Evolutionary conservation across 2,329 filamentous ascomycete genomes (phyloP).

Genomic region (Arthroderma sp.): DNA sequence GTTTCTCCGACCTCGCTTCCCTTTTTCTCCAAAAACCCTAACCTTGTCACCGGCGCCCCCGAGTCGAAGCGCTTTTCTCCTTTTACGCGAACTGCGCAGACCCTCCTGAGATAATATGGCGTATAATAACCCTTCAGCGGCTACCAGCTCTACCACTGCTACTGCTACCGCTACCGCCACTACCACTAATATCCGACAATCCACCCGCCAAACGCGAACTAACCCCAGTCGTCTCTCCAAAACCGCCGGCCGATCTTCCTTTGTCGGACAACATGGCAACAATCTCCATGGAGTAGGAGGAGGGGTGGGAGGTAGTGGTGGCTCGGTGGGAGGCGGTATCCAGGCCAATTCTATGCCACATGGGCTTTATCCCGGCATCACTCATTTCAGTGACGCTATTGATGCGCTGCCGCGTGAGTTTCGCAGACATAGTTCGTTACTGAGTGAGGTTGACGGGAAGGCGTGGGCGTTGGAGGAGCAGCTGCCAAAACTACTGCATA

Average conservation of each 20-base stretch:
- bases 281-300: not conserved
- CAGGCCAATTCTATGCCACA: slow-evolving; percentile 24
- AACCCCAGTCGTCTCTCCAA: slow-evolving; percentile 38
- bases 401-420: slow-evolving; percentile 88
- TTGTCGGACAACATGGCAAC: slow-evolving; percentile 14
- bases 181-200: slow-evolving; percentile 21
- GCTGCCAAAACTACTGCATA: slow-evolving; percentile 57
- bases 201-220: slow-evolving; percentile 35
- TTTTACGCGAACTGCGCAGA: too few relatives aligned
- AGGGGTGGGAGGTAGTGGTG: not conserved
- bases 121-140: too few relatives aligned
- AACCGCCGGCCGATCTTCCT: slow-evolving; percentile 27
- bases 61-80: too few relatives aligned
- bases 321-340: not conserved
- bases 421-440: slow-evolving; percentile 82
- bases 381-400: slow-evolving; percentile 79
- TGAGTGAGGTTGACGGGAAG: slow-evolving; percentile 97
- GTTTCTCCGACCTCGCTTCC: too few relatives aligned
- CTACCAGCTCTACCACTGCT: too few relatives aligned
- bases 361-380: slow-evolving; percentile 52
- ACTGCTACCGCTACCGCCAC: slow-evolving; percentile 5
- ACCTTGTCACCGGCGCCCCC: too few relatives aligned
- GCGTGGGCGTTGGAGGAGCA: slow-evolving; percentile 76
- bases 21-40: too few relatives aligned
- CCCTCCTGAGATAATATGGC: too few relatives aligned